phyloP scores from a whole-genome alignment of 768 basidiomycete species.

The Pisolithus marmoratus region DNA sequence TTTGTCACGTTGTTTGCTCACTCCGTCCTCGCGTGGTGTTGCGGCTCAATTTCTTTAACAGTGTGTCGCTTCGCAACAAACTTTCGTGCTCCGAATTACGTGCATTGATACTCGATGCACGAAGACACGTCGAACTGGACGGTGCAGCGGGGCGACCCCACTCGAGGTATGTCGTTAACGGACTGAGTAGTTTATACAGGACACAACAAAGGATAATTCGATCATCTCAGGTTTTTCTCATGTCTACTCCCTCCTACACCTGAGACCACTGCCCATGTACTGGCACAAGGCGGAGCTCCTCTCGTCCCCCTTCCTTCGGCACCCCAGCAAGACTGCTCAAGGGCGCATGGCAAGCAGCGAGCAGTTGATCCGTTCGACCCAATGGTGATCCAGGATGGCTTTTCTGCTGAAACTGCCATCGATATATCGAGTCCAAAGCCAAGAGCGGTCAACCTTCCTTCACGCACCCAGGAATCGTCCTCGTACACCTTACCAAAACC shows the following conservation, averaged over 20 bases:
- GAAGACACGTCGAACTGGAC: conserved; percentile 71
- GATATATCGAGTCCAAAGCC: conserved; percentile 10
- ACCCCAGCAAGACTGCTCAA: background rate
- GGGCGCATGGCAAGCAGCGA: background rate
- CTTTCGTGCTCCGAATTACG: conserved; percentile 67
- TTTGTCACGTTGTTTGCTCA: too few species aligned
- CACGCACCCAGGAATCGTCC: background rate
- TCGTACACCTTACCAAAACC: conserved; percentile 24
- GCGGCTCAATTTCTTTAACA: conserved; percentile 21
- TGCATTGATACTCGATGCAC: conserved; percentile 63
- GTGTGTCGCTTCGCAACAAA: conserved; percentile 79
- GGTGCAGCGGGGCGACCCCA: conserved; percentile 29
- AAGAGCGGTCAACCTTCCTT: background rate
- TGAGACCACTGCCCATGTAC: conserved; percentile 62
- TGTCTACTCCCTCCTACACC: conserved; percentile 72
- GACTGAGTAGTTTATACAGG: too few species aligned
- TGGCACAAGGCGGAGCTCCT: conserved; percentile 55
- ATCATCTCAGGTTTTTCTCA: conserved; percentile 47
- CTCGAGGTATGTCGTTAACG: conserved; percentile 13
- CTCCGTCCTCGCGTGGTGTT: too few species aligned
- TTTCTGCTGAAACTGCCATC: conserved; percentile 12
- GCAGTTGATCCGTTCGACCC: background rate
- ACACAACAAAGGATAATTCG: too few species aligned
- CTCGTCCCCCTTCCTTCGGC: conserved; percentile 2
- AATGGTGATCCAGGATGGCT: conserved; percentile 1